These are phyloP conservation scores for Chaetomiaceae sp. DNA, from an alignment of 2,329 filamentous ascomycete species.

Conservation along the genomic window DNA sequence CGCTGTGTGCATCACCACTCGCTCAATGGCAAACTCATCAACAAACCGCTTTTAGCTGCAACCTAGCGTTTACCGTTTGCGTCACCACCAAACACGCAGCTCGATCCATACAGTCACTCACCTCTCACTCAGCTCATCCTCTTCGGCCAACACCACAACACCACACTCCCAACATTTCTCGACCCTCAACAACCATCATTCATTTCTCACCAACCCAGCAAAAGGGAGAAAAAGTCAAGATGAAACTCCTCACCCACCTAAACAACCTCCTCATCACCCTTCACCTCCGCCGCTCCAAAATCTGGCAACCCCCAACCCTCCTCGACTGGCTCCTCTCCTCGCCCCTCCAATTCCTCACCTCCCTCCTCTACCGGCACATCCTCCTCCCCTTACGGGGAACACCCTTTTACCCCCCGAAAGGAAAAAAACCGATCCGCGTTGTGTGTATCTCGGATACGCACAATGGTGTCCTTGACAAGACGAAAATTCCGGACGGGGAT, in stretches of 20 bases:
- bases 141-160: too few relatives aligned
- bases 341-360: constrained; percentile 61
- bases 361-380: constrained; percentile 54
- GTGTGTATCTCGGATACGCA: constrained; percentile 93
- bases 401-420: constrained; percentile 54
- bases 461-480: constrained; percentile 45
- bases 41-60: too few relatives aligned
- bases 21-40: too few relatives aligned
- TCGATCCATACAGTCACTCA: too few relatives aligned
- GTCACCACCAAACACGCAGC: too few relatives aligned
- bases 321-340: constrained; percentile 63
- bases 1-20: too few relatives aligned
- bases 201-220: not conserved
- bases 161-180: too few relatives aligned
- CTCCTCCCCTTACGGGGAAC: constrained; percentile 64
- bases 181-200: too few relatives aligned
- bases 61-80: too few relatives aligned
- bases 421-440: constrained; percentile 60
- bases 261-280: constrained; percentile 37
- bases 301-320: constrained; percentile 48
- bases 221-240: not conserved
- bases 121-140: too few relatives aligned
- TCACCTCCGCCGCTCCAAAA: constrained; percentile 44
- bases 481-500: constrained; percentile 68
- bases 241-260: constrained; percentile 4